Evolutionary conservation across 2,329 filamentous ascomycete species (phyloP).

Genomic region (Magnaporthiopsis rhizophila): DNA sequence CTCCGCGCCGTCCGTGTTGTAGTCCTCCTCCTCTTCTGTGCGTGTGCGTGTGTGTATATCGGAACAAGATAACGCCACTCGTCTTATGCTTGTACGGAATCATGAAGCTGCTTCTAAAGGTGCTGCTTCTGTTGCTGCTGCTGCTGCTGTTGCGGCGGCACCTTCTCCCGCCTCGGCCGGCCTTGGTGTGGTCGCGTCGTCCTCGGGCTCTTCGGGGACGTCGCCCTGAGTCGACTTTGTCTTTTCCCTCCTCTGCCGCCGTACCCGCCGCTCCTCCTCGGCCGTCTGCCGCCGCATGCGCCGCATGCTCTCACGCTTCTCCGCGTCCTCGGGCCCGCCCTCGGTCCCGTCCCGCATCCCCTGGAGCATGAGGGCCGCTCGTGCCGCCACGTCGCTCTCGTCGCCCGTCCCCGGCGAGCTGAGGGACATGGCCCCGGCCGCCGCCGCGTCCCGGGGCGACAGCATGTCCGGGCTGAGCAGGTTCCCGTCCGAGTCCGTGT

Average conservation of each 20-base stretch:
- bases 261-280: slow-evolving; percentile 65
- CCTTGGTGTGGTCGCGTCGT: slow-evolving; percentile 16
- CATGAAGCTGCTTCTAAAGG: not conserved
- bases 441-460: slow-evolving; percentile 17
- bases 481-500: slow-evolving; percentile 40
- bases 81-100: too few species aligned
- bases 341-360: slow-evolving; percentile 66
- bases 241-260: slow-evolving; percentile 60
- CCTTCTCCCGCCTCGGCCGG: slow-evolving; percentile 14
- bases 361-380: slow-evolving; percentile 75
- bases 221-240: slow-evolving; percentile 28
- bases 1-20: not conserved
- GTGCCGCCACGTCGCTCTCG: slow-evolving; percentile 72
- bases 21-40: not conserved
- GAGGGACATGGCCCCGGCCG: not conserved
- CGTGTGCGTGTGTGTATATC: not conserved
- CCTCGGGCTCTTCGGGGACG: slow-evolving; percentile 10
- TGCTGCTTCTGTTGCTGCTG: not conserved
- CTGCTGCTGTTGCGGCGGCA: slow-evolving; percentile 2
- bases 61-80: not conserved
- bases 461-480: slow-evolving; percentile 42
- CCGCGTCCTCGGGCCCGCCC: slow-evolving; percentile 43
- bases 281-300: slow-evolving; percentile 60
- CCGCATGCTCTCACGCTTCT: slow-evolving; percentile 54
- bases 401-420: slow-evolving; percentile 31